These are phyloP conservation scores for Coemansia sp. DNA, from an alignment of 192 early-diverging fungal genomes.

Conservation along the genomic window DNA sequence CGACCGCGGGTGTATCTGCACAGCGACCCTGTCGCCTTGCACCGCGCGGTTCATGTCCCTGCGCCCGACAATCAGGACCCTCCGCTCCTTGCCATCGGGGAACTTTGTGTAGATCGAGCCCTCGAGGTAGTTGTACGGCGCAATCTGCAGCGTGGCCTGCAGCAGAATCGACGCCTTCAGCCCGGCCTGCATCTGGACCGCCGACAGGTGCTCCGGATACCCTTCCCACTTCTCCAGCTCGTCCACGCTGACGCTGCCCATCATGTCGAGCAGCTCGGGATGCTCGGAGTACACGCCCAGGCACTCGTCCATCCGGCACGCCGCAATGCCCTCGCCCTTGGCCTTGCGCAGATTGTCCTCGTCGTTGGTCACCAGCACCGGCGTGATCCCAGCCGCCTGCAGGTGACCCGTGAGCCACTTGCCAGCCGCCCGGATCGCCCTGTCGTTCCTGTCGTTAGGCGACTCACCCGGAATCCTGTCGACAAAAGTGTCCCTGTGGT, in stretches of 20 bases:
- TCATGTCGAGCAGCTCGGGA: constrained; percentile 93
- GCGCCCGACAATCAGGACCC: constrained; percentile 80
- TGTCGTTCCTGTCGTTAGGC: constrained; percentile 93
- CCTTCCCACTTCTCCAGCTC: constrained; percentile 44
- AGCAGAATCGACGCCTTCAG: constrained; percentile 75
- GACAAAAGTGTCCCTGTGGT: constrained; percentile 85
- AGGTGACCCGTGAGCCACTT: constrained; percentile 86
- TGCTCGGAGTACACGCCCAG: constrained; percentile 66
- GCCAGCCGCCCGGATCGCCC: constrained; percentile 84
- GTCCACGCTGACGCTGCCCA: constrained; percentile 56
- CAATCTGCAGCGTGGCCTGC: constrained; percentile 82
- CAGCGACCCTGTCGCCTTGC: constrained; percentile 88
- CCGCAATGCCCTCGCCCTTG: constrained; percentile 58
- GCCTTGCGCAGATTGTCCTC: constrained; percentile 79
- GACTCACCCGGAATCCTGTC: constrained; percentile 78
- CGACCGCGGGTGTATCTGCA: constrained; percentile 78
- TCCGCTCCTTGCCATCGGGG: constrained; percentile 67
- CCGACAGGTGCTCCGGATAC: constrained; percentile 68
- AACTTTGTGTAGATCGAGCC: constrained; percentile 72
- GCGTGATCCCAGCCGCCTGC: constrained; percentile 44
- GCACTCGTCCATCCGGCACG: constrained; percentile 75
- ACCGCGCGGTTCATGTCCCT: constrained; percentile 84
- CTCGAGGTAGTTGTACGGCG: constrained; percentile 85
- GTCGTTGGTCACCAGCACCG: constrained; percentile 87
- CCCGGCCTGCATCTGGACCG: constrained; percentile 77